These are phyloP conservation scores for Magnolia officinalis DNA, from an alignment of 164 flowering plant genomes.

Conservation along the genomic window DNA sequence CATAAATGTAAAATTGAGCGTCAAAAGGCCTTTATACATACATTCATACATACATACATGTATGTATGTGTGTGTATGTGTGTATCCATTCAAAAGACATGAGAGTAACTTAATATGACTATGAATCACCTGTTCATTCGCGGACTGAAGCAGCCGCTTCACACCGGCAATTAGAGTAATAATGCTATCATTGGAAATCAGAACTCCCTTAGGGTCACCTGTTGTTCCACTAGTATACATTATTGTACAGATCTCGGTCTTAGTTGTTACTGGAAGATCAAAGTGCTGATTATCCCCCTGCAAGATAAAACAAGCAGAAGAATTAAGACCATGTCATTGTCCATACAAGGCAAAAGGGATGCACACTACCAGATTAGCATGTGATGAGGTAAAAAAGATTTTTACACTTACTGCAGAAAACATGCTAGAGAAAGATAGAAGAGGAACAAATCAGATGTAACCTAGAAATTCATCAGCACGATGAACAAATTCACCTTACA, in stretches of 20 bases:
- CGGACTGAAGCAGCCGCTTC: conserved; percentile 40
- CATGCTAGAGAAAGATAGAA: neutral
- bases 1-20: neutral
- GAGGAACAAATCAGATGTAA: neutral
- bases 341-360: no score
- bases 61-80: no score
- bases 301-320: neutral
- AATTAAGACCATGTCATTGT: neutral
- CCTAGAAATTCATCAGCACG: neutral
- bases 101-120: neutral
- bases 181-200: conserved; percentile 78
- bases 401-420: no score
- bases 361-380: no score
- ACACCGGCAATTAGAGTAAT: conserved; percentile 71
- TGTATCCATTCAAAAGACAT: no score
- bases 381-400: no score
- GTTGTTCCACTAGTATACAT: conserved; percentile 99
- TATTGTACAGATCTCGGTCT: conserved; percentile 81
- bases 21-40: neutral
- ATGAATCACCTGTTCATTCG: conserved; percentile 58
- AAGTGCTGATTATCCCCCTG: conserved; percentile 64
- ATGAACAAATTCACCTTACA: neutral
- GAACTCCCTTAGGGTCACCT: conserved; percentile 95
- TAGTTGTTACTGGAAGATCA: conserved; percentile 62
- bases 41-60: no score